phyloP scores from a whole-genome alignment of 495 filamentous ascomycete genomes.

The Parachaetomium inaequale region DNA sequence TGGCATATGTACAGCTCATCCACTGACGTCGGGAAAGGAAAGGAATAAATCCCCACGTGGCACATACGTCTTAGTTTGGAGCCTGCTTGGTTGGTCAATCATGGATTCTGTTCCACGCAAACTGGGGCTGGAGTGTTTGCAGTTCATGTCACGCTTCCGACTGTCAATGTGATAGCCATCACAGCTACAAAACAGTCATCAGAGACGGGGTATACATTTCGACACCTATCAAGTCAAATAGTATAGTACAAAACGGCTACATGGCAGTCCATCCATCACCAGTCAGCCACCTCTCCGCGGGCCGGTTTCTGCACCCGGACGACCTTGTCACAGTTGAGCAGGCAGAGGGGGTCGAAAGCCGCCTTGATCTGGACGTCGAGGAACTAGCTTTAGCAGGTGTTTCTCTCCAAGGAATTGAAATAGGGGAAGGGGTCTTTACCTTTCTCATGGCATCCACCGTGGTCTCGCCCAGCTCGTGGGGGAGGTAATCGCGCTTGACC shows the following conservation, averaged over 20 bases:
- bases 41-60: too few relatives aligned
- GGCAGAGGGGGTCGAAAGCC: conserved; percentile 71
- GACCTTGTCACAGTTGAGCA: conserved; percentile 81
- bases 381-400: not conserved
- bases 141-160: too few relatives aligned
- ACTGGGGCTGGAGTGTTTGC: too few relatives aligned
- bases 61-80: too few relatives aligned
- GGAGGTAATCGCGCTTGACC: conserved; percentile 76
- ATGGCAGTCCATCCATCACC: too few relatives aligned
- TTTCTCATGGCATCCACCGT: conserved; percentile 80
- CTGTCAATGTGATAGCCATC: not conserved
- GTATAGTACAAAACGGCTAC: not conserved
- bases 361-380: conserved; percentile 51
- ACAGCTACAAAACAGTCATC: not conserved
- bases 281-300: conserved; percentile 49
- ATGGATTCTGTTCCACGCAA: too few relatives aligned
- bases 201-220: conserved; percentile 3
- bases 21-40: too few relatives aligned
- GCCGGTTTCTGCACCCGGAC: conserved; percentile 58
- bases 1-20: too few relatives aligned
- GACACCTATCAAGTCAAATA: not conserved
- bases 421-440: conserved; percentile 37
- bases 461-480: conserved; percentile 64
- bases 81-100: too few relatives aligned
- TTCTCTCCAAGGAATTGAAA: not conserved